Base-by-base conservation (phyloP, 768 basidiomycete species). In the Naganishia randhawae region DNA sequence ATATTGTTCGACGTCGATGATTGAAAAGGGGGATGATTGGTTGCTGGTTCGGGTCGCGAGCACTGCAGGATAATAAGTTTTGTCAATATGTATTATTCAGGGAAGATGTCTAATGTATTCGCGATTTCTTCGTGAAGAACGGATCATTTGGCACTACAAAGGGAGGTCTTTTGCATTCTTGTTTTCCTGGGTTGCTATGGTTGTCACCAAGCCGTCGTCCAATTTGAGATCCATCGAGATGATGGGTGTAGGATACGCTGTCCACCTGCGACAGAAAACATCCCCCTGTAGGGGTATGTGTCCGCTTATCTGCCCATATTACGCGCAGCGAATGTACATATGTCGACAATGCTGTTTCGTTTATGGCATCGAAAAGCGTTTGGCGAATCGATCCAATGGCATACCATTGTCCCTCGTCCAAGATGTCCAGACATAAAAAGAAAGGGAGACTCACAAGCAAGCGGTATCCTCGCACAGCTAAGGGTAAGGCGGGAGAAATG, bases 11-110 rank as follows among this genome's bases (percentile, higher is more conserved):
- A 50, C 42, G 41, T 32, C 41, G 55, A 53, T 50, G 10, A 39
- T 45, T 54, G 25, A 27, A 32, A n/a, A 50, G 61, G 50, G 68
- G 63, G 61, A 66, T 69, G 70, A 66, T 63, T 63, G 66, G 66
- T n/a, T 73, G 75, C 78, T 72, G 78, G 78, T 74, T 65, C 74
- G 78, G 78, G 78, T 79, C 78, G 78, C 78, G 78, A 79, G 77
- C 73, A 41, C 78, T 78, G 71, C 72, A 50, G 54, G 1, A 41
- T 19, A 37, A 53, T 16, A 35, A 54, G 14, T 48, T 48, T n/a
- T 17, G n/a, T n/a, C 45, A 3, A 16, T 22, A 48, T 48, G 19
- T 22, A 48, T n/a, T 13, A 48, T 7, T 42, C 4, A 45, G 39
- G 61, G 29, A 37, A 29, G 61, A 25, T 19, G n/a, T n/a, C n/a